These are phyloP conservation scores for Rhizopogon sp. DNA, from an alignment of 768 basidiomycete species.

Conservation along the genomic window DNA sequence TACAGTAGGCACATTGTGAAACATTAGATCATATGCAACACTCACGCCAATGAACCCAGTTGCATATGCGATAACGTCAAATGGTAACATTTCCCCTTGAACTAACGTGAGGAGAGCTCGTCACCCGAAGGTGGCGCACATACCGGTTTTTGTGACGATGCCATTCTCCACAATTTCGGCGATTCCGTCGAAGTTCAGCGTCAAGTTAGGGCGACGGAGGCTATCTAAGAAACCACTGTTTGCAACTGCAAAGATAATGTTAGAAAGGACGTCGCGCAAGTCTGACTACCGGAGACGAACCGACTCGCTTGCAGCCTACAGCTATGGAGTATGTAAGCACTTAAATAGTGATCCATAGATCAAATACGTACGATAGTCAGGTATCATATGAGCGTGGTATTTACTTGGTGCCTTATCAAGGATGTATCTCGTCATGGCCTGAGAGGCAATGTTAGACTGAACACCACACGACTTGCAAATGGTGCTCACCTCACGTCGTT, in stretches of 20 bases:
- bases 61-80: conserved; percentile 30
- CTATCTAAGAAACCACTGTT: conserved; percentile 22
- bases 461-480: too few relatives aligned
- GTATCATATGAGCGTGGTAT: conserved; percentile 42
- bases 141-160: conserved; percentile 21
- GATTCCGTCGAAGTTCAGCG: conserved; percentile 21
- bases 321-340: conserved; percentile 25
- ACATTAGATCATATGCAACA: background rate
- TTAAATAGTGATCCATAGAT: background rate
- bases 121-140: background rate
- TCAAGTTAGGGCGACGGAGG: conserved; percentile 17
- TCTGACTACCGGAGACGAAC: conserved; percentile 2
- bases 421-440: conserved; percentile 44
- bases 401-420: conserved; percentile 43
- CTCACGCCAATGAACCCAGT: conserved; percentile 29
- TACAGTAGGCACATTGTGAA: background rate
- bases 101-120: background rate
- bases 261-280: background rate
- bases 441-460: background rate
- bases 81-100: conserved; percentile 20
- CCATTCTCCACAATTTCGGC: conserved; percentile 12
- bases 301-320: conserved; percentile 55
- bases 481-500: conserved; percentile 8
- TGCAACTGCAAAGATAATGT: conserved; percentile 12
- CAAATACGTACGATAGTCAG: conserved; percentile 41